Conservation (phyloP, 495 filamentous ascomycete genomes). For the Daldinia bambusicola region DNA sequence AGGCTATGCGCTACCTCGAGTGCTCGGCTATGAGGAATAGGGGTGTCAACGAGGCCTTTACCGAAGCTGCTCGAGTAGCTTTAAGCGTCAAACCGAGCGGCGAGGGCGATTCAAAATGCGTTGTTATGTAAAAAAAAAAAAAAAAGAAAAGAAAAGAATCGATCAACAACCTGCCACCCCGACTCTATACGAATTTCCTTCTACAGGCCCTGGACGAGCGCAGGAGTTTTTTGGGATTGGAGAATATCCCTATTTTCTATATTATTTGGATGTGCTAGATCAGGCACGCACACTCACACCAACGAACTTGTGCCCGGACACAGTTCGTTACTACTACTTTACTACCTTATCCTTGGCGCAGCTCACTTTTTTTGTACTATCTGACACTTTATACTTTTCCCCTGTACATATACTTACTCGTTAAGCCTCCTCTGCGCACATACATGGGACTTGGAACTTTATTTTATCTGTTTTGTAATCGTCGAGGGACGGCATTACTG, state of each 20-base stretch:
- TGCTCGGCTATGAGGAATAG: slow-evolving; percentile 98
- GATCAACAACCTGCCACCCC: background rate
- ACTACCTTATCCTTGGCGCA: slow-evolving; percentile 14
- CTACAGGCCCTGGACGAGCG: slow-evolving; percentile 35
- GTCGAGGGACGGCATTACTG: slow-evolving; percentile 18
- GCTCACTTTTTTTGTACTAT: slow-evolving; percentile 25
- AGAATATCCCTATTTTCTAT: slow-evolving; percentile 31
- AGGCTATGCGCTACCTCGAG: slow-evolving; percentile 92
- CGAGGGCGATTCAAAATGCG: slow-evolving; percentile 71
- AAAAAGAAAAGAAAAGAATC: too few relatives aligned
- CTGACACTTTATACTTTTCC: slow-evolving; percentile 11
- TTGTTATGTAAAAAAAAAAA: slow-evolving; percentile 66
- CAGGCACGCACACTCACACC: background rate
- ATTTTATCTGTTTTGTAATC: slow-evolving; percentile 39
- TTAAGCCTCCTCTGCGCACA: slow-evolving; percentile 28
- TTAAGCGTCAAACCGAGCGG: slow-evolving; percentile 91
- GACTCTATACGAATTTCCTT: slow-evolving; percentile 43
- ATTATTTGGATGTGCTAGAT: slow-evolving; percentile 16
- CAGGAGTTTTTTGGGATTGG: slow-evolving; percentile 37
- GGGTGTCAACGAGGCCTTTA: slow-evolving; percentile 98
- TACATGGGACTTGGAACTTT: slow-evolving; percentile 29
- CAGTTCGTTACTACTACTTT: background rate
- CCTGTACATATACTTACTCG: slow-evolving; percentile 41
- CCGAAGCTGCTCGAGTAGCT: slow-evolving; percentile 96
- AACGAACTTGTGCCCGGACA: slow-evolving; percentile 1